phyloP scores from a whole-genome alignment of 768 basidiomycete genomes.

The Leccinum truebloodii region DNA sequence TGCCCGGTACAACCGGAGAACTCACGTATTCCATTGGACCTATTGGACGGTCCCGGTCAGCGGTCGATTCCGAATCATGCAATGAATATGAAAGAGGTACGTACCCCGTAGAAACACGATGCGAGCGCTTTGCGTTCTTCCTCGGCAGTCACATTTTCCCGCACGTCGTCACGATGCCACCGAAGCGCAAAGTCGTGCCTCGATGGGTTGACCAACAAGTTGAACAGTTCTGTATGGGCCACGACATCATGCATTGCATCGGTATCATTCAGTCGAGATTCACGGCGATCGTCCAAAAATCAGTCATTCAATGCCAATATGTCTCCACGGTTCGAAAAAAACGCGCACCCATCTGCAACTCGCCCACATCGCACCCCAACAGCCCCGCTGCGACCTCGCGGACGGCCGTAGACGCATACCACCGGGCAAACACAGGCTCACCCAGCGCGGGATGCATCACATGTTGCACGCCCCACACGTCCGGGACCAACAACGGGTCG shows the following conservation, averaged over 20 bases:
- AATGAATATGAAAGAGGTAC: not conserved
- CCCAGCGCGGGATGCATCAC: slow-evolving; percentile 75
- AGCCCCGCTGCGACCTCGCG: slow-evolving; percentile 45
- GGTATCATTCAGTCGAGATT: too few relatives aligned
- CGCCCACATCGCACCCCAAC: slow-evolving; percentile 53
- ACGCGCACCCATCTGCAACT: slow-evolving; percentile 73
- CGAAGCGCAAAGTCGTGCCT: slow-evolving; percentile 67
- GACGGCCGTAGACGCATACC: slow-evolving; percentile 64
- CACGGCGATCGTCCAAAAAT: not conserved
- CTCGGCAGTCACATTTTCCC: slow-evolving; percentile 52
- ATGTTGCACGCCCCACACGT: slow-evolving; percentile 83
- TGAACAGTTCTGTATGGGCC: slow-evolving; percentile 56
- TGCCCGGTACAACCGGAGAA: not conserved
- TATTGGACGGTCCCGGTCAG: slow-evolving; percentile 22
- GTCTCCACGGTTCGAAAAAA: not conserved
- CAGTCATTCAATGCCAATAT: not conserved
- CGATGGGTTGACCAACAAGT: slow-evolving; percentile 70
- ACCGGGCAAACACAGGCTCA: slow-evolving; percentile 59
- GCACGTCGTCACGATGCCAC: slow-evolving; percentile 81
- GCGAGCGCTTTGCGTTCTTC: slow-evolving; percentile 61
- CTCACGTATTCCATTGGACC: slow-evolving; percentile 85
- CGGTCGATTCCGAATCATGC: not conserved
- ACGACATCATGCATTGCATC: not conserved
- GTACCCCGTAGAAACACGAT: slow-evolving; percentile 66
- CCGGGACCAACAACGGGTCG: slow-evolving; percentile 39